Base-by-base conservation (phyloP, 2,329 filamentous ascomycete species). In the Fusarium irregulare region DNA sequence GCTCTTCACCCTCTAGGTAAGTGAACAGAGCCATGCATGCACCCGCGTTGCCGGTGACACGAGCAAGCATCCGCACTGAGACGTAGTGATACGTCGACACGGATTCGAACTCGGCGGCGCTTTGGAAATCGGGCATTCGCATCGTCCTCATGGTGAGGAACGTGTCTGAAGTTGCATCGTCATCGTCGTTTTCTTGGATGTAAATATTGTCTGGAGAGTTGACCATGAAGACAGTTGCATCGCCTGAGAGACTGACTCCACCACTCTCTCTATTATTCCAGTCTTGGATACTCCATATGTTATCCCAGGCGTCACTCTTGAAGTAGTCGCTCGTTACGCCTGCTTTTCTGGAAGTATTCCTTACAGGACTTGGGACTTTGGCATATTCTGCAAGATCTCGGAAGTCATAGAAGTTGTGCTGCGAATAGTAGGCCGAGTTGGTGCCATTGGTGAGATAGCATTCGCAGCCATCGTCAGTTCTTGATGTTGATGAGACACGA, bases 1-100 rank as follows among this genome's bases (percentile, higher is more conserved):
- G 77, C 7, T 79, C 74, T 11, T 78, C 74, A 60, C 81, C 64
- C 9, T 58, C 77, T 23, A 79, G 78, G 76, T 87, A 88, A 7
- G 85, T 86, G 77, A 88, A 88, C 72, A 87, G 79, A 67, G 84
- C 85, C 6, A 84, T 84, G 53, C 85, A 81, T 41, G 85, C 86
- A 32, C 86, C 86, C 1, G 81, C 75, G 20, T 76, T 77, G 13
- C 86, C 85, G 6, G 80, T 72, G 21, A 84, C 85, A 56, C 85
- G 83, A 18, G 85, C 84, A 28, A 84, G 80, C 83, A 87, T 85
- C 45, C 86, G 83, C 40, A 86, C 57, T 4, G 79, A 80, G 27
- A 78, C 54, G 60, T 72, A 79, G 34, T 74, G 75, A 47, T 78
- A 80, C 23, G 69, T 61, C 2, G 65, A 53, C 8, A 64, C 28